phyloP scores from a whole-genome alignment of 2,329 filamentous ascomycete genomes.

The Arthrobotrys megalospora region DNA sequence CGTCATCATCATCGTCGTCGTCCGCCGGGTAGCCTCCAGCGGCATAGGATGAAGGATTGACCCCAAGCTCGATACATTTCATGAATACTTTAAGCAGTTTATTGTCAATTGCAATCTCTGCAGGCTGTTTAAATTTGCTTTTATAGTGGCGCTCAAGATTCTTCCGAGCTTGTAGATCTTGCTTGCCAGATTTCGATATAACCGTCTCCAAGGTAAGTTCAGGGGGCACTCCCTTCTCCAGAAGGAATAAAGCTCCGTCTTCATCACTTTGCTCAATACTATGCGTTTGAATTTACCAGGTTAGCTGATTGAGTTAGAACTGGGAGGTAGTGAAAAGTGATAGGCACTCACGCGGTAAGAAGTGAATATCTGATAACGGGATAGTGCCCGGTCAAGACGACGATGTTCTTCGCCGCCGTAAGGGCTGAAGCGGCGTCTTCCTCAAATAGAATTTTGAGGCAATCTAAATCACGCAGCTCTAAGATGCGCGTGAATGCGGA shows the following conservation, averaged over 20 bases:
- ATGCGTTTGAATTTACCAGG: constrained; percentile 67
- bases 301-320: constrained; percentile 12
- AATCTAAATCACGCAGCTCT: constrained; percentile 68
- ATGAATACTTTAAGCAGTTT: constrained; percentile 72
- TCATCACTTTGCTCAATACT: constrained; percentile 74
- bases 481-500: constrained; percentile 79
- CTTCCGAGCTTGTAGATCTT: constrained; percentile 65
- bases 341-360: constrained; percentile 37
- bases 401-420: constrained; percentile 36
- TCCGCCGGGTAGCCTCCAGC: constrained; percentile 64
- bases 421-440: constrained; percentile 52
- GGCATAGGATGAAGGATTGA: constrained; percentile 76
- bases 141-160: constrained; percentile 66
- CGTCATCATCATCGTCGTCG: constrained; percentile 61
- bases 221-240: constrained; percentile 75
- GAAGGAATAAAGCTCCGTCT: constrained; percentile 73
- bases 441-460: constrained; percentile 70
- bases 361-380: constrained; percentile 12
- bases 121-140: constrained; percentile 74
- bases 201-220: constrained; percentile 75
- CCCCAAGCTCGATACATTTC: constrained; percentile 76
- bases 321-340: not conserved
- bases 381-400: constrained; percentile 11
- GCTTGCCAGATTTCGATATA: constrained; percentile 67
- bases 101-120: constrained; percentile 74